These are phyloP conservation scores for Thalassiosira profunda DNA, from an alignment of 108 stramenopile species.

Conservation along the genomic window DNA sequence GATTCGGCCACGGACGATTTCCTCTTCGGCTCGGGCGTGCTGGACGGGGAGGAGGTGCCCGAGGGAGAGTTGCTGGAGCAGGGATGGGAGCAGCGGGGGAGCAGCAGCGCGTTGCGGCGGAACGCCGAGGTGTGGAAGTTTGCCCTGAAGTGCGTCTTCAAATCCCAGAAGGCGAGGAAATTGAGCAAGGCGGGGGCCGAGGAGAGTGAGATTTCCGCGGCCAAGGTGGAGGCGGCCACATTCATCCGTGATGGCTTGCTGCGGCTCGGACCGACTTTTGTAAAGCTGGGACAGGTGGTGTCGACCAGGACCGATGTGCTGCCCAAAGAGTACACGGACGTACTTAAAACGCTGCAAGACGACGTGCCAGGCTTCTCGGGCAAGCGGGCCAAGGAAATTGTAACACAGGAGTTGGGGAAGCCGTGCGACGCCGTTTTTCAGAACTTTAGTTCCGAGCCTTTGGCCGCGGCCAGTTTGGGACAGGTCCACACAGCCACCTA, in stretches of 20 bases:
- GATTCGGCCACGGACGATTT: slow-evolving; percentile 17
- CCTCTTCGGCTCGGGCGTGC: slow-evolving; percentile 30
- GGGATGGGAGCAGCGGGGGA: slow-evolving; percentile 83
- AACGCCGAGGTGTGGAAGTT: slow-evolving; percentile 94
- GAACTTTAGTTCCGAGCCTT: slow-evolving; percentile 80
- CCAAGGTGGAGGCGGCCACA: slow-evolving; percentile 76
- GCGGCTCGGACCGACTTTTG: slow-evolving; percentile 94
- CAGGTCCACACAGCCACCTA: slow-evolving; percentile 92
- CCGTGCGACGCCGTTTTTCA: slow-evolving; percentile 80
- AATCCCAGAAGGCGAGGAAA: slow-evolving; percentile 73
- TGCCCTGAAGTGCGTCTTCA: slow-evolving; percentile 81
- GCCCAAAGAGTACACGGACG: slow-evolving; percentile 89
- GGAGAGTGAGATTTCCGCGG: slow-evolving; percentile 68
- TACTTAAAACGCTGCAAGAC: slow-evolving; percentile 92
- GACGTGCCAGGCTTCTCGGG: slow-evolving; percentile 95
- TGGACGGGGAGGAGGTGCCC: slow-evolving; percentile 32
- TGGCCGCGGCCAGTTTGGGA: slow-evolving; percentile 95
- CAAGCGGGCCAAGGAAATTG: slow-evolving; percentile 85
- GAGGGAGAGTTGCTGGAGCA: slow-evolving; percentile 82
- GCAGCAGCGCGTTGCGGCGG: slow-evolving; percentile 59
- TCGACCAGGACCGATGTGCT: slow-evolving; percentile 92
- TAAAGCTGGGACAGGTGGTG: slow-evolving; percentile 88
- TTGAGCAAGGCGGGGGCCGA: slow-evolving; percentile 71
- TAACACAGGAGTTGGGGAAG: slow-evolving; percentile 84
- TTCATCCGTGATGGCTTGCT: slow-evolving; percentile 90